phyloP scores from a whole-genome alignment of 192 early-diverging fungal species.

The Hyaloraphidium curvatum region DNA sequence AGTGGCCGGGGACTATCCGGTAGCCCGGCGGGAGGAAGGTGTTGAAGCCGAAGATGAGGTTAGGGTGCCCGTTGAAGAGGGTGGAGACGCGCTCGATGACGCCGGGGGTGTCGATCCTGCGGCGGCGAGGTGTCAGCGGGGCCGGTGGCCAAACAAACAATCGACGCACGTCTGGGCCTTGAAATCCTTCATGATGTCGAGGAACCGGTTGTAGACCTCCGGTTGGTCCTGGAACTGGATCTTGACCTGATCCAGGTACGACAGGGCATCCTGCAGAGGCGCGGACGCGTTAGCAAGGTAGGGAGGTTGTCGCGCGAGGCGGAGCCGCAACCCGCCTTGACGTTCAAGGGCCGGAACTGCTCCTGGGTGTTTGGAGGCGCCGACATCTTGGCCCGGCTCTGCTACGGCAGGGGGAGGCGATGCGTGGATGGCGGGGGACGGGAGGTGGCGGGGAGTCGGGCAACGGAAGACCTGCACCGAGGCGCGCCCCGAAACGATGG shows the following conservation, averaged over 20 bases:
- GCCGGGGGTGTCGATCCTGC: slow-evolving; percentile 83
- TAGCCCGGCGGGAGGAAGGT: slow-evolving; percentile 98
- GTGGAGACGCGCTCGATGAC: slow-evolving; percentile 93
- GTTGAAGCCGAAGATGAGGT: slow-evolving; percentile 92
- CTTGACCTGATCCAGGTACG: slow-evolving; percentile 93
- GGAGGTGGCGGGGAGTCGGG: too few relatives aligned
- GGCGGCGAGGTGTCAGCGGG: not conserved
- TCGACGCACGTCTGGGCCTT: slow-evolving; percentile 63
- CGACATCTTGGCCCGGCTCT: too few relatives aligned
- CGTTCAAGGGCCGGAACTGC: not conserved
- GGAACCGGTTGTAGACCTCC: slow-evolving; percentile 90
- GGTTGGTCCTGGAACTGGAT: slow-evolving; percentile 77
- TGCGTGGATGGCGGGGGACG: too few relatives aligned
- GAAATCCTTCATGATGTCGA: slow-evolving; percentile 99
- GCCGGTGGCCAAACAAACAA: not conserved
- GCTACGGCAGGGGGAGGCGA: too few relatives aligned
- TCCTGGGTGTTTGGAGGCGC: too few relatives aligned
- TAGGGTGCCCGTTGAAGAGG: slow-evolving; percentile 78
- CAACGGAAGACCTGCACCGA: too few relatives aligned
- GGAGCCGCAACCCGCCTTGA: too few relatives aligned
- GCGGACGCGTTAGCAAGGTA: too few relatives aligned
- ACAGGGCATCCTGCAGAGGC: slow-evolving; percentile 79
- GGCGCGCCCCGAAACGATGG: too few relatives aligned
- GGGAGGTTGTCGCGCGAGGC: too few relatives aligned
- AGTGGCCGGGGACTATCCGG: slow-evolving; percentile 73